A percentile compares a stretch with the other conserved stretches of the same genome.
These are phyloP conservation scores for Verticillium albo-atrum DNA, from an alignment of 2,329 filamentous ascomycete species.

Conservation along the genomic window DNA sequence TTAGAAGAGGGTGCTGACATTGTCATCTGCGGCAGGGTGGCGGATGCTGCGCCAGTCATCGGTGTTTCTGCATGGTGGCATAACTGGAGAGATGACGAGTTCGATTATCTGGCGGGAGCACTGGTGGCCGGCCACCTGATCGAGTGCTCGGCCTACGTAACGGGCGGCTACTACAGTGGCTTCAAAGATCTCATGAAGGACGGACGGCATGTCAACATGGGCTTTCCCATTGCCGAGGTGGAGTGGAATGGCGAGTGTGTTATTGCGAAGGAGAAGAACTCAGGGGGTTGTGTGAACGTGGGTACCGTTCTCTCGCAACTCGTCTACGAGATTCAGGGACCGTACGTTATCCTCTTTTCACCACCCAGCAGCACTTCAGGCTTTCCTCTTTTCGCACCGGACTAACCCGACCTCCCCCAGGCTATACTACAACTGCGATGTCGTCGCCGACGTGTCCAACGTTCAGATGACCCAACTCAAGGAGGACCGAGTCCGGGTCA, in stretches of 20 bases:
- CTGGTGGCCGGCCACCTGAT: conserved; percentile 17
- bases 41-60: conserved; percentile 43
- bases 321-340: conserved; percentile 43
- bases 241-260: conserved; percentile 36
- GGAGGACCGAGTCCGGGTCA: conserved; percentile 30
- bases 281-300: conserved; percentile 33
- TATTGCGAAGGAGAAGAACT: conserved; percentile 41
- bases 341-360: conserved; percentile 3
- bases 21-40: conserved; percentile 22
- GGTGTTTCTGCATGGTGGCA: conserved; percentile 37
- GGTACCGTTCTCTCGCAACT: conserved; percentile 38
- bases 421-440: conserved; percentile 43
- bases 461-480: conserved; percentile 29
- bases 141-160: conserved; percentile 20
- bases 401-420: neutral
- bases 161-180: conserved; percentile 24
- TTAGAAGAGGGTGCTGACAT: conserved; percentile 13
- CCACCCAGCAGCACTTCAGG: neutral
- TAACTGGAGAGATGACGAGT: conserved; percentile 12
- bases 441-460: conserved; percentile 34
- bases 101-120: conserved; percentile 14
- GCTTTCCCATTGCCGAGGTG: conserved; percentile 44
- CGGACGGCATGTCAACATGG: neutral
- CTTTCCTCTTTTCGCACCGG: neutral
- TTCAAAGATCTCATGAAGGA: conserved; percentile 17